Evolutionary conservation across 1,139 yeast species (phyloP).

Genomic region (Lizanozyma gosingica): DNA sequence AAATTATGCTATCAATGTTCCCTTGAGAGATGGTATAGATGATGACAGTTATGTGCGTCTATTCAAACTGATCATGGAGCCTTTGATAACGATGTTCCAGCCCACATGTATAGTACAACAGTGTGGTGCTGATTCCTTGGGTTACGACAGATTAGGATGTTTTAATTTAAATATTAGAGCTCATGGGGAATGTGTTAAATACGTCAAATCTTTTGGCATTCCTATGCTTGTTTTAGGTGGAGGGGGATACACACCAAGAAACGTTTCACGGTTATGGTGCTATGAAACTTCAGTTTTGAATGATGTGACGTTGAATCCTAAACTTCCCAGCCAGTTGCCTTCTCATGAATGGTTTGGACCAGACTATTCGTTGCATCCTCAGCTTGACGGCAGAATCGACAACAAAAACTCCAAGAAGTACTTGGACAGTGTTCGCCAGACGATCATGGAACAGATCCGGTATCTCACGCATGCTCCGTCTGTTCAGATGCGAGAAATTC

Average conservation of each 20-base stretch:
- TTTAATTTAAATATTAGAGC: constrained; percentile 86
- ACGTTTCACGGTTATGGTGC: constrained; percentile 91
- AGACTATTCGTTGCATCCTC: constrained; percentile 84
- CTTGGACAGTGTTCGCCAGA: constrained; percentile 68
- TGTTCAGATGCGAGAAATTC: constrained; percentile 84
- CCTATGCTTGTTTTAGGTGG: constrained; percentile 94
- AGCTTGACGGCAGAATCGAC: constrained; percentile 78
- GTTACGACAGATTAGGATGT: constrained; percentile 89
- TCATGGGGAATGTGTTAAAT: constrained; percentile 91
- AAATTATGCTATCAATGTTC: constrained; percentile 85
- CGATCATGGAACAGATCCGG: constrained; percentile 75
- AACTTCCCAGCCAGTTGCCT: constrained; percentile 72
- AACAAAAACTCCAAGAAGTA: constrained; percentile 82
- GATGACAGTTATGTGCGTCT: constrained; percentile 78
- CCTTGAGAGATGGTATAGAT: constrained; percentile 89
- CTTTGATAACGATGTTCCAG: constrained; percentile 67
- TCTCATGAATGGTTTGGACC: constrained; percentile 89
- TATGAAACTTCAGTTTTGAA: constrained; percentile 86
- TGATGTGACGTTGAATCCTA: constrained; percentile 65
- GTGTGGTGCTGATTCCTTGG: constrained; percentile 95
- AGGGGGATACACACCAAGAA: constrained; percentile 95
- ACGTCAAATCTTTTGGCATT: constrained; percentile 74
- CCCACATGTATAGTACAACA: constrained; percentile 93
- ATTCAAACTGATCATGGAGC: constrained; percentile 81
- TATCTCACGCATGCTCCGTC: constrained; percentile 87